A percentile compares a stretch with the other conserved stretches of the same genome.
These are phyloP conservation scores for Alternaria consortialis DNA, from an alignment of 2,329 filamentous ascomycete species.

Conservation along the genomic window DNA sequence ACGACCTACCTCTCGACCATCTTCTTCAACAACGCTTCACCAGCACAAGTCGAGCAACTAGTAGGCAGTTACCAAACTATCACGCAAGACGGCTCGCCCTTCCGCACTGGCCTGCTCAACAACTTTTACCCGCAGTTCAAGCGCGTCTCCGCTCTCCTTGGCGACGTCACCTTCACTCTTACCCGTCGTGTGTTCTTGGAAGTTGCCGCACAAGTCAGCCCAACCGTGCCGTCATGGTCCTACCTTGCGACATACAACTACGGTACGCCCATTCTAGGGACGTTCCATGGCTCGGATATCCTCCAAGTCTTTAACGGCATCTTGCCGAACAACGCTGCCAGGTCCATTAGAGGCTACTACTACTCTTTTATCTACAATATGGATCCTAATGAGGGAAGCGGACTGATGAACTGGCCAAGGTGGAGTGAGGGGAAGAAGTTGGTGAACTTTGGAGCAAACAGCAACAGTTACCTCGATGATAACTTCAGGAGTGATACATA, in stretches of 20 bases:
- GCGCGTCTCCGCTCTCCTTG: constrained; percentile 76
- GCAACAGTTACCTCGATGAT: constrained; percentile 55
- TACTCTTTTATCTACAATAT: constrained; percentile 74
- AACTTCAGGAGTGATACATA: constrained; percentile 59
- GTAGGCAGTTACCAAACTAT: constrained; percentile 70
- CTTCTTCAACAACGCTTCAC: constrained; percentile 68
- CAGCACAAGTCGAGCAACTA: constrained; percentile 62
- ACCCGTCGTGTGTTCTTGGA: constrained; percentile 72
- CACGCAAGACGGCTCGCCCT: constrained; percentile 71
- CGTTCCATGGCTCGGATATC: constrained; percentile 76
- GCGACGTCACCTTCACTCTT: constrained; percentile 78
- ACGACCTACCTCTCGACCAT: constrained; percentile 68
- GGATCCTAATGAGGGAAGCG: constrained; percentile 70
- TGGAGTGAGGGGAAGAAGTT: constrained; percentile 63
- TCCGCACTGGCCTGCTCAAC: constrained; percentile 73
- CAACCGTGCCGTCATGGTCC: constrained; percentile 73
- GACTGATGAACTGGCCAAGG: constrained; percentile 61
- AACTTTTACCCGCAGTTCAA: constrained; percentile 81
- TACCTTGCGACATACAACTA: constrained; percentile 78
- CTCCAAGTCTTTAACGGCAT: constrained; percentile 74
- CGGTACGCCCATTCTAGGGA: constrained; percentile 76
- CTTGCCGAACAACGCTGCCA: constrained; percentile 68
- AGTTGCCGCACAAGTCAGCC: constrained; percentile 57
- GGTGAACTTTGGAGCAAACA: constrained; percentile 57
- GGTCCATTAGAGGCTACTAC: constrained; percentile 73